Conservation (phyloP, 768 basidiomycete species). For the Mycena belliarum region DNA sequence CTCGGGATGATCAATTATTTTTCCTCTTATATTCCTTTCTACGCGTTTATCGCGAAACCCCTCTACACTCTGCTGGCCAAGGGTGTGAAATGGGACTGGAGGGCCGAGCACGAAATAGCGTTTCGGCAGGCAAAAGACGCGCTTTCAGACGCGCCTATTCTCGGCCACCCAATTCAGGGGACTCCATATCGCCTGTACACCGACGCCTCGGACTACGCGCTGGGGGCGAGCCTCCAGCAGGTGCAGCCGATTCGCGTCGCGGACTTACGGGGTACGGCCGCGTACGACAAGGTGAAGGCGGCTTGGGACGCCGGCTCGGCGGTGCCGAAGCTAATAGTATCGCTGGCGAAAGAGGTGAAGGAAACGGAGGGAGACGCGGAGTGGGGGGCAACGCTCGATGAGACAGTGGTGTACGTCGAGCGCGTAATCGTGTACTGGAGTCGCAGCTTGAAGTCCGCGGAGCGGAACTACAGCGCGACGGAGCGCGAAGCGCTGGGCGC, state of each 20-base stretch:
- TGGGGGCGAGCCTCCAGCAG: slow-evolving; percentile 16
- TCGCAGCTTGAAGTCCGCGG: no score
- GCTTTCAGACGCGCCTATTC: no score
- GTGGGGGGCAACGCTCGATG: background rate
- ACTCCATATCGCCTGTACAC: no score
- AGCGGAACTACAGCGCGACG: no score
- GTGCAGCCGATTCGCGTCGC: slow-evolving; percentile 10
- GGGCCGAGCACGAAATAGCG: no score
- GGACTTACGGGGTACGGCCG: slow-evolving; percentile 9
- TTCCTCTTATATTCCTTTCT: slow-evolving; percentile 28
- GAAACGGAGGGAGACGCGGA: background rate
- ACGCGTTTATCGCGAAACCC: slow-evolving; percentile 26
- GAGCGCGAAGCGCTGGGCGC: no score
- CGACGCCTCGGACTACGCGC: background rate
- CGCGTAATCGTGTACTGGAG: no score
- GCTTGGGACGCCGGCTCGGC: slow-evolving; percentile 2
- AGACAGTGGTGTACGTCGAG: background rate
- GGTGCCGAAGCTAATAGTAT: slow-evolving; percentile 20
- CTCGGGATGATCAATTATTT: slow-evolving; percentile 32
- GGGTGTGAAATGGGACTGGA: no score
- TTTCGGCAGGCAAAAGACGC: no score
- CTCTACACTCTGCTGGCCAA: slow-evolving; percentile 26
- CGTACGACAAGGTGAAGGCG: slow-evolving; percentile 1
- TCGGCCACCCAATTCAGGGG: no score
- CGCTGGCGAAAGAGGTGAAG: background rate